Conservation (phyloP, 805 yeast genomes). For the Metschnikowia lochheadii region DNA sequence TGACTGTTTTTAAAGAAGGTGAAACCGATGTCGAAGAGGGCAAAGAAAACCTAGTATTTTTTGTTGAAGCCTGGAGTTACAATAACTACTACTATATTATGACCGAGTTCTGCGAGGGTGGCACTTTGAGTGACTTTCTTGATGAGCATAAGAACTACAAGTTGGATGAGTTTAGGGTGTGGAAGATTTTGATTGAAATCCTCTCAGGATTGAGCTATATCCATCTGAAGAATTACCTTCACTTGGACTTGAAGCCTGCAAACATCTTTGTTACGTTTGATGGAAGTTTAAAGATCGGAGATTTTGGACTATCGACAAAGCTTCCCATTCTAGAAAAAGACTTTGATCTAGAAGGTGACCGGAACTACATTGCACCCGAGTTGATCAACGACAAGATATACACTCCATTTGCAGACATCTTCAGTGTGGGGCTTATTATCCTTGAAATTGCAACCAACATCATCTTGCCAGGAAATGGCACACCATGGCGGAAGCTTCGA, state of each 20-base stretch:
- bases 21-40: slow-evolving; percentile 52
- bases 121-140: slow-evolving; percentile 77
- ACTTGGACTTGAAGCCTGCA: slow-evolving; percentile 92
- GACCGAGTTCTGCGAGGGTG: slow-evolving; percentile 95
- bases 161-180: slow-evolving; percentile 93
- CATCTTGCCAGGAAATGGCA: slow-evolving; percentile 90
- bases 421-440: slow-evolving; percentile 89
- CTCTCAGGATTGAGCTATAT: slow-evolving; percentile 75
- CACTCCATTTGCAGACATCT: slow-evolving; percentile 90
- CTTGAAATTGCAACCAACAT: slow-evolving; percentile 96
- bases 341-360: slow-evolving; percentile 93
- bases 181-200: slow-evolving; percentile 90
- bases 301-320: slow-evolving; percentile 89
- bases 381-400: slow-evolving; percentile 77
- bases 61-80: slow-evolving; percentile 83
- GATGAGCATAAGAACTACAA: slow-evolving; percentile 66
- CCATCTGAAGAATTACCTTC: slow-evolving; percentile 71
- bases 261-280: slow-evolving; percentile 92
- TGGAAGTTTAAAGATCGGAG: slow-evolving; percentile 91
- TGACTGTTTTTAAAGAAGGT: slow-evolving; percentile 36
- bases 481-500: slow-evolving; percentile 92
- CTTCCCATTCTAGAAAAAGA: slow-evolving; percentile 61
- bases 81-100: slow-evolving; percentile 76
- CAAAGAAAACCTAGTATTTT: slow-evolving; percentile 70
- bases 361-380: slow-evolving; percentile 97